These are phyloP conservation scores for Physcomitrium patens DNA, from an alignment of 225 moss, liverwort and hornwort genomes.

Conservation along the genomic window DNA sequence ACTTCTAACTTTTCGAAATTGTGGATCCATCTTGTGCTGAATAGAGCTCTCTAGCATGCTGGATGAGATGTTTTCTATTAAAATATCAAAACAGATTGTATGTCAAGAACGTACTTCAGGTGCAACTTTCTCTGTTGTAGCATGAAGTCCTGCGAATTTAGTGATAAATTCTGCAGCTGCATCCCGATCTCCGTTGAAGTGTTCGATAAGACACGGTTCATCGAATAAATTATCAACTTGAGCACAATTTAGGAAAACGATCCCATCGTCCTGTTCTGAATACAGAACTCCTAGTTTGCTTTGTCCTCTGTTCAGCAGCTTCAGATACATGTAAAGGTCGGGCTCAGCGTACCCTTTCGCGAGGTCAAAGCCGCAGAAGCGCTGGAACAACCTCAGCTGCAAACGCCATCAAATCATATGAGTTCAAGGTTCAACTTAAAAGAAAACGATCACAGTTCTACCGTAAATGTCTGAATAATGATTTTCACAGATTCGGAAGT, in stretches of 20 bases:
- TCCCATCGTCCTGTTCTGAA: constrained; percentile 92
- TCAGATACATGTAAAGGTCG: constrained; percentile 90
- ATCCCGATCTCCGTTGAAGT: constrained; percentile 66
- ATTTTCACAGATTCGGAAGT: constrained; percentile 8
- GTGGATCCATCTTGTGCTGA: not conserved
- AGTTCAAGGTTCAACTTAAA: constrained; percentile 5
- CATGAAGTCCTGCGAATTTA: constrained; percentile 74
- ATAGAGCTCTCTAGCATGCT: constrained; percentile 7
- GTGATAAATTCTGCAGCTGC: constrained; percentile 75
- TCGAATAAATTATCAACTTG: constrained; percentile 74
- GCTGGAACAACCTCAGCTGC: constrained; percentile 84
- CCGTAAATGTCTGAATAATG: not conserved
- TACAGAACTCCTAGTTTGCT: constrained; percentile 75
- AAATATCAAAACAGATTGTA: not conserved
- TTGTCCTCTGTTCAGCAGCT: constrained; percentile 70
- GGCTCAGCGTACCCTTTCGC: constrained; percentile 76
- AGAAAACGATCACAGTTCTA: not conserved
- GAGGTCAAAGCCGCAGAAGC: constrained; percentile 93
- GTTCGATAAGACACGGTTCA: constrained; percentile 73
- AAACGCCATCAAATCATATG: constrained; percentile 14
- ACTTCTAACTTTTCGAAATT: not conserved
- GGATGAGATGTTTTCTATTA: not conserved
- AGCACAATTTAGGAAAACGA: constrained; percentile 83
- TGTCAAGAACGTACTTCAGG: constrained; percentile 61
- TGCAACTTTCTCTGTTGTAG: constrained; percentile 73